Evolutionary conservation across 2,329 filamentous ascomycete species (phyloP).

Genomic region (Tolypocladium album): DNA sequence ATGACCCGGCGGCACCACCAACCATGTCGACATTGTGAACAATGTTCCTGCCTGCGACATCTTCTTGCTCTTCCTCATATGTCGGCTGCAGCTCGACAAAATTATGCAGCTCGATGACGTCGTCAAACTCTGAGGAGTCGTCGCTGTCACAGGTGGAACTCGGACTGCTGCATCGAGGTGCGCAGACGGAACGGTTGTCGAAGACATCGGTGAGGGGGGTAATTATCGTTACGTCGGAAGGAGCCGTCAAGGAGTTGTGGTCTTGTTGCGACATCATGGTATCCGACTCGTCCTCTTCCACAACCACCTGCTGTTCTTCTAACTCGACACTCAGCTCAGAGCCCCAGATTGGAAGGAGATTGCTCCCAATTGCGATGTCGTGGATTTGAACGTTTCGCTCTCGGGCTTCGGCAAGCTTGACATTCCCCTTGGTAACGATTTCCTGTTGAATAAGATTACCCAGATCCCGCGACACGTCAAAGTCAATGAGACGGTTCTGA

Average conservation of each 20-base stretch:
- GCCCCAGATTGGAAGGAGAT: slow-evolving; percentile 18
- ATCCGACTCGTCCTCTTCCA: neutral
- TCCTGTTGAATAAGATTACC: slow-evolving; percentile 9
- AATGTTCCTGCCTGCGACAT: slow-evolving; percentile 10
- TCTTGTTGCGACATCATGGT: neutral
- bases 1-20: neutral
- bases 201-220: slow-evolving; percentile 1
- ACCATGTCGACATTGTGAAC: slow-evolving; percentile 16
- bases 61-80: slow-evolving; percentile 6
- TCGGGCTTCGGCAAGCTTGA: slow-evolving; percentile 13
- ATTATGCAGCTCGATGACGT: slow-evolving; percentile 9
- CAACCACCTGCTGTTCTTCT: neutral
- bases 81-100: slow-evolving; percentile 8
- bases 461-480: slow-evolving; percentile 8
- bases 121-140: slow-evolving; percentile 5
- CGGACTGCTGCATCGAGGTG: neutral
- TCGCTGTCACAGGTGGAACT: slow-evolving; percentile 1
- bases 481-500: slow-evolving; percentile 11
- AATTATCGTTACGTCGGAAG: neutral
- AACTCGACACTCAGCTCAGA: neutral
- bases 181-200: neutral
- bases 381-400: slow-evolving; percentile 8
- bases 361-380: slow-evolving; percentile 13
- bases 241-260: neutral
- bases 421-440: slow-evolving; percentile 15